Percentiles rank a stretch among this genome's conserved stretches.
Conservation (phyloP, 2,329 filamentous ascomycete species). For the Chrysosporium queenslandicum region DNA sequence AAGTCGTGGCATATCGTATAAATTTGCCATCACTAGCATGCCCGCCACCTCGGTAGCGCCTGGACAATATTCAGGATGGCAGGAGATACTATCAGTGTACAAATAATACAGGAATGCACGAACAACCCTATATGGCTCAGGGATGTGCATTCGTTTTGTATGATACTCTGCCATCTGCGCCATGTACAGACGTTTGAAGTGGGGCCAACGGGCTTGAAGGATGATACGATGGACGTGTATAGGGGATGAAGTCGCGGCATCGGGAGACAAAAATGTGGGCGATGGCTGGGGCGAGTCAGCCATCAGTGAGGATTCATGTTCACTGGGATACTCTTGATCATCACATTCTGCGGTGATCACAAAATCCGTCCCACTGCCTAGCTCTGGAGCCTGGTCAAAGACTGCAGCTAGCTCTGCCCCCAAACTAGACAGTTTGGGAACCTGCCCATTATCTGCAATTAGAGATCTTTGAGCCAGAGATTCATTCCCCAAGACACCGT, state of each 20-base stretch:
- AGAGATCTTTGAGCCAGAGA: constrained; percentile 41
- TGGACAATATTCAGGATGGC: constrained; percentile 50
- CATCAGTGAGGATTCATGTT: constrained; percentile 54
- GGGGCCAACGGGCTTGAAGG: constrained; percentile 88
- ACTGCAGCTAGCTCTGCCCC: constrained; percentile 76
- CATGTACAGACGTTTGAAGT: constrained; percentile 84
- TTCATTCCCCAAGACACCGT: constrained; percentile 77
- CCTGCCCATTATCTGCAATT: constrained; percentile 45
- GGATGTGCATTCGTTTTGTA: constrained; percentile 94
- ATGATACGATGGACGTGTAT: constrained; percentile 96
- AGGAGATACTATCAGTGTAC: constrained; percentile 80
- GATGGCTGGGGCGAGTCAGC: constrained; percentile 23
- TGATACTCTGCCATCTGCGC: constrained; percentile 97
- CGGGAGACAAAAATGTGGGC: constrained; percentile 29
- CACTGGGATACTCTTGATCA: constrained; percentile 46
- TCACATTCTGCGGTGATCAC: constrained; percentile 79
- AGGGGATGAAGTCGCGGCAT: constrained; percentile 55
- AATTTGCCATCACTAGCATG: constrained; percentile 92
- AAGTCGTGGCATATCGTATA: constrained; percentile 93
- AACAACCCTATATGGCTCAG: constrained; percentile 88
- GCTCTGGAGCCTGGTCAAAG: constrained; percentile 77
- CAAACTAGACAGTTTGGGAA: constrained; percentile 48
- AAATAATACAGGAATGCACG: constrained; percentile 92
- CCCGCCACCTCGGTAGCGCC: constrained; percentile 77
- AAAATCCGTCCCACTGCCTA: constrained; percentile 81